phyloP scores from a whole-genome alignment of 2,329 filamentous ascomycete species.

The Pseudocercospora vitis region DNA sequence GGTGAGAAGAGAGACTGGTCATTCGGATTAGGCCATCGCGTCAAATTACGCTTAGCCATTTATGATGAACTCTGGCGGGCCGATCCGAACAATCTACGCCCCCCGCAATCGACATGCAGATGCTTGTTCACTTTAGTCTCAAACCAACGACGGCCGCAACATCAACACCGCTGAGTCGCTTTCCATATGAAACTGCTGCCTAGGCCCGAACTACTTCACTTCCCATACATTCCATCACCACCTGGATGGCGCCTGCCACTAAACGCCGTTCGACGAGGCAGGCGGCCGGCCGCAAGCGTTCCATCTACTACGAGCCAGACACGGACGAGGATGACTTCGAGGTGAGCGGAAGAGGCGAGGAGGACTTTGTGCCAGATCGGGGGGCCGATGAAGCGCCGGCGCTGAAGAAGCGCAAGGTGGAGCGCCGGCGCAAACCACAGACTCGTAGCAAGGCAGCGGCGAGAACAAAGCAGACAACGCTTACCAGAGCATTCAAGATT shows the following conservation, averaged over 20 bases:
- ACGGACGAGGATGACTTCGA: conserved; percentile 38
- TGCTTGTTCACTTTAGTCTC: no score
- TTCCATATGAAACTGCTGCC: background rate
- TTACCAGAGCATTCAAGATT: conserved; percentile 22
- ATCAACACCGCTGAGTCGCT: background rate
- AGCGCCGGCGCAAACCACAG: conserved; percentile 25
- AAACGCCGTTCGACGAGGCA: conserved; percentile 39
- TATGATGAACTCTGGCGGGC: no score
- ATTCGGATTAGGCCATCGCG: no score
- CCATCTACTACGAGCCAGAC: conserved; percentile 39
- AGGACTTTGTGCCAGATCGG: conserved; percentile 27
- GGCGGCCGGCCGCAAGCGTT: conserved; percentile 36
- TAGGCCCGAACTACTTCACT: no score
- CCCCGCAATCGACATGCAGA: no score
- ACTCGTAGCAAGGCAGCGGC: conserved; percentile 29
- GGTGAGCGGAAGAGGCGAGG: conserved; percentile 27
- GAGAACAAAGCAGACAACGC: conserved; percentile 20
- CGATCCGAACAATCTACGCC: no score
- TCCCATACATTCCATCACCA: background rate
- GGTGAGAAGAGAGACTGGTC: no score
- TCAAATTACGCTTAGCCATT: no score
- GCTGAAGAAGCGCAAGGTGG: conserved; percentile 29
- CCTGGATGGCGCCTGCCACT: conserved; percentile 26
- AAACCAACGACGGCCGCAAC: no score
- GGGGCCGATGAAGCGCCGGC: conserved; percentile 18